Percentiles rank a stretch among this genome's conserved stretches.
phyloP scores from a whole-genome alignment of 2,329 filamentous ascomycete species.

The Septoria petroselini region DNA sequence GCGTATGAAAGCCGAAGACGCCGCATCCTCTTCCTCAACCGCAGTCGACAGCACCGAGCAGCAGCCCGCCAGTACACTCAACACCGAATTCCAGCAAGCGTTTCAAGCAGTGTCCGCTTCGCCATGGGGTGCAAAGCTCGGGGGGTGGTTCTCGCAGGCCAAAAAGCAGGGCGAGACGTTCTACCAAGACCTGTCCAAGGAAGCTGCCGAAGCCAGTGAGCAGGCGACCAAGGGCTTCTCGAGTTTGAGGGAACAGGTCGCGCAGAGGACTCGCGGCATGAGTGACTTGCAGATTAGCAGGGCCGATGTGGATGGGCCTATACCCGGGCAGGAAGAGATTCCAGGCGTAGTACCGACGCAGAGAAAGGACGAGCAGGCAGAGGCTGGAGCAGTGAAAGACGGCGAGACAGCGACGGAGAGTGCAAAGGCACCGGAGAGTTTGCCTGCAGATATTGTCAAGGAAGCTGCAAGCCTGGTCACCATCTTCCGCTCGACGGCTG shows the following conservation, averaged over 20 bases:
- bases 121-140: slow-evolving; percentile 84
- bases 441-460: slow-evolving; percentile 51
- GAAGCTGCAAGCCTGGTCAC: slow-evolving; percentile 67
- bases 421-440: slow-evolving; percentile 41
- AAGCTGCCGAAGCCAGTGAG: slow-evolving; percentile 64
- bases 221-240: slow-evolving; percentile 80
- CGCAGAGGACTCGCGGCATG: slow-evolving; percentile 31
- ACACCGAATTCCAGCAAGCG: slow-evolving; percentile 87
- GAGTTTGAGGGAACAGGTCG: slow-evolving; percentile 53
- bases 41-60: slow-evolving; percentile 22
- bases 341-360: slow-evolving; percentile 13
- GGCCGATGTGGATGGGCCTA: slow-evolving; percentile 23
- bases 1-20: slow-evolving; percentile 29
- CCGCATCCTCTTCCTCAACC: slow-evolving; percentile 23
- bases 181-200: slow-evolving; percentile 76
- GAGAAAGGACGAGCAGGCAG: slow-evolving; percentile 8
- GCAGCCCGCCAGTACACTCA: slow-evolving; percentile 50
- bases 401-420: slow-evolving; percentile 14
- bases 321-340: slow-evolving; percentile 35
- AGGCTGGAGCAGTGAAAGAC: slow-evolving; percentile 8
- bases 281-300: slow-evolving; percentile 18
- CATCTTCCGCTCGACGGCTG: slow-evolving; percentile 52
- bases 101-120: slow-evolving; percentile 90
- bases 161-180: slow-evolving; percentile 88
- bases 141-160: slow-evolving; percentile 86